Evolutionary conservation across 2,329 filamentous ascomycete genomes (phyloP), one percentile per base, ranked within the genome.

Genomic region (Xylariaceae sp.): DNA sequence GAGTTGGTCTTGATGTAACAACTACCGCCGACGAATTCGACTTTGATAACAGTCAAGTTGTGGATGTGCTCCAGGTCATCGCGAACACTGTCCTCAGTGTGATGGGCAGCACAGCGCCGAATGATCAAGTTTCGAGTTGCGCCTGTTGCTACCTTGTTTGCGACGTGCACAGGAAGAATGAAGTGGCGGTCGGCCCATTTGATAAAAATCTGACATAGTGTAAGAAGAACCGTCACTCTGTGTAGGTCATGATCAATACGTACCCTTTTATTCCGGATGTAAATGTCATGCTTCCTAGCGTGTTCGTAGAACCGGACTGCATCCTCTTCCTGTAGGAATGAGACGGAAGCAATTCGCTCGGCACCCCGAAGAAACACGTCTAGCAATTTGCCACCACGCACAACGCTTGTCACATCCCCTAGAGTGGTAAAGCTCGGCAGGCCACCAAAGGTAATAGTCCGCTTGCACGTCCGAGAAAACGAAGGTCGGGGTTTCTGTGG

Each of bases 31-130:
- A 72, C 70, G 68, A 88, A 86, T 6, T 72, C 71, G 44, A 94
- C 72, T 43, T 80, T 80, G 64, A 94, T 76, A 8, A 95, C 80
- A 27, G 86, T 74, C 1, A 95, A 76, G 58, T 89, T 88, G 73
- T 92, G 85, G 57, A 95, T 92, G 67, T 95, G 89, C 29, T 91
- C 86, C 39, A 94, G 76, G 63, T 95, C 87, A 3, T 85, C 78
- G 8, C 86, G 83, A 59, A 95, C 83, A 12, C 72, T 71, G 6
- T 80, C 72, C 60, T 85, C 85, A 0, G 84, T 89, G 61, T 88
- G 73, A 51, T 73, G 78, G 51, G 73, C 73, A 62, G 75, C 75
- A 61, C 80, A 81, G 7, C 79, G 78, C 54, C 80, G 80, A 42
- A 95, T 79, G 26, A 91, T 72, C 39, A 95, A 69, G 63, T 92